Conservation (phyloP, 805 yeast genomes). For the Alloascoidea africana region DNA sequence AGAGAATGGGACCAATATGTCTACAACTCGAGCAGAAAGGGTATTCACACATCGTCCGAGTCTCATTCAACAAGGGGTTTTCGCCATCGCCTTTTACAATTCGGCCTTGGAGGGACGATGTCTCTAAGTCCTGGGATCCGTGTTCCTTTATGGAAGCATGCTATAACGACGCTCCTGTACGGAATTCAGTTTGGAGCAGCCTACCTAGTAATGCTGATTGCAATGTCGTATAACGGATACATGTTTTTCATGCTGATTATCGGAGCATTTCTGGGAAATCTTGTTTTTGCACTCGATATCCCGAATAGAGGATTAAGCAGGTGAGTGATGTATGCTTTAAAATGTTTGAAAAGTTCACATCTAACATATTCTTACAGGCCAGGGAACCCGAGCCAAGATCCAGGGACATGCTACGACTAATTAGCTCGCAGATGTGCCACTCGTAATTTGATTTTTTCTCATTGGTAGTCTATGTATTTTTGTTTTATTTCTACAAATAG, state of each 20-base stretch:
- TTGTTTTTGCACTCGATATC: slow-evolving; percentile 36
- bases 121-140: slow-evolving; percentile 8
- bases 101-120: slow-evolving; percentile 5
- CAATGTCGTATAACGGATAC: slow-evolving; percentile 66
- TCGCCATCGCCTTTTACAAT: too few species aligned
- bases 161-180: slow-evolving; percentile 31
- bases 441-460: too few species aligned
- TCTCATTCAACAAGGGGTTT: slow-evolving; percentile 7
- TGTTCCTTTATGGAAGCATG: slow-evolving; percentile 35
- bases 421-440: too few species aligned
- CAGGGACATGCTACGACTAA: too few species aligned
- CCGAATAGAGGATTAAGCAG: too few species aligned
- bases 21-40: too few species aligned
- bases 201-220: slow-evolving; percentile 52
- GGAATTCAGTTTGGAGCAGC: slow-evolving; percentile 49
- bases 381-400: too few species aligned
- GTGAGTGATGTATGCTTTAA: too few species aligned
- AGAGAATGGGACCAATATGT: slow-evolving; percentile 26
- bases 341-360: too few species aligned
- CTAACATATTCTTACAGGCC: too few species aligned
- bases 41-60: slow-evolving; percentile 9
- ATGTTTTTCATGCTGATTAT: slow-evolving; percentile 45
- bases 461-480: too few species aligned
- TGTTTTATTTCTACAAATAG: too few species aligned
- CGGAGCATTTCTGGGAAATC: slow-evolving; percentile 45